phyloP scores from a whole-genome alignment of 345 rosid genomes.

The Eucalyptus erythrocorys region DNA sequence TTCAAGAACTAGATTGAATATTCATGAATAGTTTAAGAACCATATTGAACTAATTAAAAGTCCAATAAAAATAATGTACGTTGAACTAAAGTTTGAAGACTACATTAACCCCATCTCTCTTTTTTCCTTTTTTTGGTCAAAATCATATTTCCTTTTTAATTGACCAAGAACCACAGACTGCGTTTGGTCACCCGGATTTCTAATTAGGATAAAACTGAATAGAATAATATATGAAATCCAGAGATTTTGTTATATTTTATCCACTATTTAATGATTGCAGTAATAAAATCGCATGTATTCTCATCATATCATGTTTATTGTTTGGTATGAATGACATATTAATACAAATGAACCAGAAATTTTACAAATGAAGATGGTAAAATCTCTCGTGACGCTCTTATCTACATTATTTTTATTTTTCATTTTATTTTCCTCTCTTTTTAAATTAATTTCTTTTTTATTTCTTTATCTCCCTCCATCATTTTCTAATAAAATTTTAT shows the following conservation, averaged over 20 bases:
- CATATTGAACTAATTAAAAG: not conserved
- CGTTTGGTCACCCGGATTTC: rapidly evolving
- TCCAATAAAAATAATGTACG: not conserved
- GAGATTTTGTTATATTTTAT: rapidly evolving
- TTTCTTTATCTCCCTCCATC: too few relatives aligned
- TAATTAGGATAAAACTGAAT: rapidly evolving
- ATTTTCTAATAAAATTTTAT: too few relatives aligned
- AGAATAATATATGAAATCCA: rapidly evolving
- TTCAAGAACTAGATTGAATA: not conserved
- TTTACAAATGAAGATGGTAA: too few relatives aligned
- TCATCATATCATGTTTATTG: rapidly evolving
- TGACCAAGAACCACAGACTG: rapidly evolving
- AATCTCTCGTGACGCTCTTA: rapidly evolving
- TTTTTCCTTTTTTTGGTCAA: not conserved
- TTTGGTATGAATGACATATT: too few relatives aligned
- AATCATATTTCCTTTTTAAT: too few relatives aligned
- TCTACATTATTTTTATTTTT: too few relatives aligned
- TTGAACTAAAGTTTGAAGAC: not conserved
- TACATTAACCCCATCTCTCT: rapidly evolving
- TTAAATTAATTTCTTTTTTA: too few relatives aligned
- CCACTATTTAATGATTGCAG: rapidly evolving
- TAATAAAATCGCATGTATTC: rapidly evolving
- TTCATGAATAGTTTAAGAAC: not conserved
- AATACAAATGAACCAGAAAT: too few relatives aligned
- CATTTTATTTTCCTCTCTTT: too few relatives aligned